Evolutionary conservation across 192 early-diverging fungal species (phyloP).

Genomic region (Mortierella hygrophila): DNA sequence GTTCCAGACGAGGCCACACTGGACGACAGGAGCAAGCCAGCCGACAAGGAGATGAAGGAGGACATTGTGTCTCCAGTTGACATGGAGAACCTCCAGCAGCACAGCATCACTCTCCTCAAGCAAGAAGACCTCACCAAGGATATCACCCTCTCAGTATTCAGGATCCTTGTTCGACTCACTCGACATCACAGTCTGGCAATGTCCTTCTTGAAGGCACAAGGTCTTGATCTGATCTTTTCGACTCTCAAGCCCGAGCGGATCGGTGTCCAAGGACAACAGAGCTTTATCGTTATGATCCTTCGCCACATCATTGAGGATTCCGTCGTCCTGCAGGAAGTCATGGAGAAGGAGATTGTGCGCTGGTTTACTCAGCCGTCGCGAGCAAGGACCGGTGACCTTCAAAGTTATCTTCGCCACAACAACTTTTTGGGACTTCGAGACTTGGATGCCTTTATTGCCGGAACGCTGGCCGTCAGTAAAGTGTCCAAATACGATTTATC

Average conservation of each 20-base stretch:
- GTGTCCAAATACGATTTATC: slow-evolving; percentile 76
- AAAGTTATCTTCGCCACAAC: slow-evolving; percentile 77
- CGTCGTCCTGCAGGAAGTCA: slow-evolving; percentile 68
- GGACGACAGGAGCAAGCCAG: slow-evolving; percentile 38
- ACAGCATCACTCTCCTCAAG: slow-evolving; percentile 56
- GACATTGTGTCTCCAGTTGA: slow-evolving; percentile 60
- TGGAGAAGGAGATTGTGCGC: slow-evolving; percentile 81
- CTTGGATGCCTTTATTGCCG: slow-evolving; percentile 74
- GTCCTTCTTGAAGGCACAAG: slow-evolving; percentile 77
- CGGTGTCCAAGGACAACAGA: slow-evolving; percentile 82
- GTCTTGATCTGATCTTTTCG: slow-evolving; percentile 76
- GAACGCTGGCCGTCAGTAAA: slow-evolving; percentile 71
- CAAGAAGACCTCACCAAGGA: slow-evolving; percentile 58
- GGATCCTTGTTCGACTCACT: slow-evolving; percentile 88
- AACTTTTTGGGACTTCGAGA: slow-evolving; percentile 77
- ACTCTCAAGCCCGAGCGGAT: slow-evolving; percentile 68
- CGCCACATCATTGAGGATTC: slow-evolving; percentile 88
- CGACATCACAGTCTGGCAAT: slow-evolving; percentile 71
- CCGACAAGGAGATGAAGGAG: slow-evolving; percentile 50
- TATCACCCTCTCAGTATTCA: slow-evolving; percentile 76
- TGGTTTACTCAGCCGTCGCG: slow-evolving; percentile 81
- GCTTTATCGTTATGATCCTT: slow-evolving; percentile 87
- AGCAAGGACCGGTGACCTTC: slow-evolving; percentile 74
- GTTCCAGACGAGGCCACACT: slow-evolving; percentile 41
- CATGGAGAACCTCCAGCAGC: slow-evolving; percentile 48